Evolutionary conservation across 2,329 filamentous ascomycete species (phyloP).

Genomic region (Hymenotorrendiella dingleyae): DNA sequence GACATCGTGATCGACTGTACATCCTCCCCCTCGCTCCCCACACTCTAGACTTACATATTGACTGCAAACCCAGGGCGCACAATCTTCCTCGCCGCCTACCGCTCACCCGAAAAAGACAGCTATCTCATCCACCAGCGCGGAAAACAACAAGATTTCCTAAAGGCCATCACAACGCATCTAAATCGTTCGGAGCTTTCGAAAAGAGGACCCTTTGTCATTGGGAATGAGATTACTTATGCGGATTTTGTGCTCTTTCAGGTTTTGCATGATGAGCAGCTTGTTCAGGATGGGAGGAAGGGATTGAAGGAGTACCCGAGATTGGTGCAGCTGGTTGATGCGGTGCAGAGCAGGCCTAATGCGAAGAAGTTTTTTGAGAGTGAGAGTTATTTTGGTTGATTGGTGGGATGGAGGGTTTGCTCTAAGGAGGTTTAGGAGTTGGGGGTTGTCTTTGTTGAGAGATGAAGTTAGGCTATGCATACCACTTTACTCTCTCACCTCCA

Average conservation of each 20-base stretch:
- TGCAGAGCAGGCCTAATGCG: conserved; percentile 25
- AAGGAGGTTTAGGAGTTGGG: too few relatives aligned
- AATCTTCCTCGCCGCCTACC: conserved; percentile 28
- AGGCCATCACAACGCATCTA: conserved; percentile 33
- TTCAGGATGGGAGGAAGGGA: conserved; percentile 22
- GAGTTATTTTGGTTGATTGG: conserved; percentile 22
- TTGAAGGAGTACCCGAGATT: conserved; percentile 26
- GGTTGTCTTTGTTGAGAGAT: too few relatives aligned
- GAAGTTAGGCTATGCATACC: too few relatives aligned
- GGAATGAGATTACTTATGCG: conserved; percentile 28
- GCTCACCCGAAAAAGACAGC: conserved; percentile 20
- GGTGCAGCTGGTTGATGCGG: conserved; percentile 25
- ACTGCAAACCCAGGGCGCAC: conserved; percentile 26
- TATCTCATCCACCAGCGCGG: conserved; percentile 26
- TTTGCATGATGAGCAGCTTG: conserved; percentile 28
- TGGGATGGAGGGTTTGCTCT: too few relatives aligned
- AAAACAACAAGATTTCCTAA: conserved; percentile 18
- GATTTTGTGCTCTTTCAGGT: conserved; percentile 28
- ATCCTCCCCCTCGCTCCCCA: too few relatives aligned
- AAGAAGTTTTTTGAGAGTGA: conserved; percentile 27
- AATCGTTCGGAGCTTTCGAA: conserved; percentile 27
- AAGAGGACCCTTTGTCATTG: conserved; percentile 26
- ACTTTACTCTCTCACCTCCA: too few relatives aligned
- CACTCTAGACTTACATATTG: too few relatives aligned
- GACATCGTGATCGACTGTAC: conserved; percentile 29